Evolutionary conservation across 2,329 filamentous ascomycete species (phyloP).

Genomic region (Ophiostoma sp.): DNA sequence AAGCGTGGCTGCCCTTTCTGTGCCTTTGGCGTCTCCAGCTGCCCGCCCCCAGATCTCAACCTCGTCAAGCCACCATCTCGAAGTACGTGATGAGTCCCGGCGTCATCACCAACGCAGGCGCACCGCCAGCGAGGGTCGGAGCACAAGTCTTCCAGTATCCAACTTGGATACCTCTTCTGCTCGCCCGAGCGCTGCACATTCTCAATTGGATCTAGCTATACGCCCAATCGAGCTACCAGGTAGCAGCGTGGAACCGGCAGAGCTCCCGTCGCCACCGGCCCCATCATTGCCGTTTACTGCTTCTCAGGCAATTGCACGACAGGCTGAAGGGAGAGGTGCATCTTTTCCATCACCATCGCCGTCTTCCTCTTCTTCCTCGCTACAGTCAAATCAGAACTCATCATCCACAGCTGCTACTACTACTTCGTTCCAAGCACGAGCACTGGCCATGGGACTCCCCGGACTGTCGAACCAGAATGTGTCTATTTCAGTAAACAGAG

Average conservation of each 20-base stretch:
- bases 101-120: slow-evolving; percentile 40
- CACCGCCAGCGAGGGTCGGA: slow-evolving; percentile 51
- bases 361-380: slow-evolving; percentile 17
- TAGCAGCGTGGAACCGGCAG: neutral
- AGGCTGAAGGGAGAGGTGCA: neutral
- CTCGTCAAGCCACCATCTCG: slow-evolving; percentile 40
- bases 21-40: neutral
- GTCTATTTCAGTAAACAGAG: neutral
- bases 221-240: slow-evolving; percentile 31
- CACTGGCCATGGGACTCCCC: slow-evolving; percentile 19
- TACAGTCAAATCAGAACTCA: slow-evolving; percentile 6
- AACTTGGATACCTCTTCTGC: slow-evolving; percentile 24
- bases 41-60: slow-evolving; percentile 44
- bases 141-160: slow-evolving; percentile 46
- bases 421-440: slow-evolving; percentile 35
- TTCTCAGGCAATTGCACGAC: slow-evolving; percentile 24
- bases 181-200: slow-evolving; percentile 42
- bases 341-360: slow-evolving; percentile 16
- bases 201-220: slow-evolving; percentile 58
- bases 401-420: slow-evolving; percentile 7
- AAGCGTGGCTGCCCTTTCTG: neutral
- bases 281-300: neutral
- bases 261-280: slow-evolving; percentile 13
- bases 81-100: slow-evolving; percentile 44
- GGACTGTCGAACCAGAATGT: neutral